Evolutionary conservation across 2,329 filamentous ascomycete species (phyloP).

Genomic region (Hymenoscyphus scutula): DNA sequence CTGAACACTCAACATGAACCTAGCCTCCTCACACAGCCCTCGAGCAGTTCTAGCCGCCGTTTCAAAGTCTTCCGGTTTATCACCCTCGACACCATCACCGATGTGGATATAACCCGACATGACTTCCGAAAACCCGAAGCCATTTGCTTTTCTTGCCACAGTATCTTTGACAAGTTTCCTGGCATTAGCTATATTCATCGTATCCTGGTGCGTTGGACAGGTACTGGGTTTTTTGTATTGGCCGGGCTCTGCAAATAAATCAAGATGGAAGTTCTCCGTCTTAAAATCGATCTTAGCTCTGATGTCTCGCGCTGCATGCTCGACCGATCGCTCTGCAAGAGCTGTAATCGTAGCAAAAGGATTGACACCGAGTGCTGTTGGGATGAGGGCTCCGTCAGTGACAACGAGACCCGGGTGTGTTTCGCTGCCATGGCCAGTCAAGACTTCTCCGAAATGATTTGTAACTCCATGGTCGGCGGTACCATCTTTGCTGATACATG

Average conservation of each 20-base stretch:
- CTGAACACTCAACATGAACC: slow-evolving; percentile 58
- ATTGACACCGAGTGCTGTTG: slow-evolving; percentile 61
- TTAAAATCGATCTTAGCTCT: slow-evolving; percentile 42
- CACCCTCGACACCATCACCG: slow-evolving; percentile 41
- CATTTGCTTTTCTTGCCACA: slow-evolving; percentile 40
- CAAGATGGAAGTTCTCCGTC: slow-evolving; percentile 47
- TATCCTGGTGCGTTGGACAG: slow-evolving; percentile 20
- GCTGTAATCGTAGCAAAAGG: slow-evolving; percentile 69
- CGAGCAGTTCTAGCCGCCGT: slow-evolving; percentile 51
- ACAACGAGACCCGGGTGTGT: slow-evolving; percentile 58
- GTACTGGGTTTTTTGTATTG: slow-evolving; percentile 22
- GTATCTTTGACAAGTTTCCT: slow-evolving; percentile 39
- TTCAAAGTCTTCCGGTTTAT: slow-evolving; percentile 52
- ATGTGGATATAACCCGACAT: slow-evolving; percentile 61
- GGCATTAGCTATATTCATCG: slow-evolving; percentile 41
- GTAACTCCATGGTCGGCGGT: slow-evolving; percentile 56
- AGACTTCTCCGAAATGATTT: slow-evolving; percentile 60
- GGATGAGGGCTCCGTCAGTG: slow-evolving; percentile 60
- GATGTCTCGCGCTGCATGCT: slow-evolving; percentile 46
- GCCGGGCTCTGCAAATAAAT: slow-evolving; percentile 54
- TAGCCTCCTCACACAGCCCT: slow-evolving; percentile 53
- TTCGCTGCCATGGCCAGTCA: slow-evolving; percentile 50
- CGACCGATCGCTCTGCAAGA: slow-evolving; percentile 62
- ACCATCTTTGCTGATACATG: slow-evolving; percentile 59
- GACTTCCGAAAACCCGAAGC: slow-evolving; percentile 61